Base-by-base conservation (phyloP, 345 rosid genomes). In the Populus pruinosa region DNA sequence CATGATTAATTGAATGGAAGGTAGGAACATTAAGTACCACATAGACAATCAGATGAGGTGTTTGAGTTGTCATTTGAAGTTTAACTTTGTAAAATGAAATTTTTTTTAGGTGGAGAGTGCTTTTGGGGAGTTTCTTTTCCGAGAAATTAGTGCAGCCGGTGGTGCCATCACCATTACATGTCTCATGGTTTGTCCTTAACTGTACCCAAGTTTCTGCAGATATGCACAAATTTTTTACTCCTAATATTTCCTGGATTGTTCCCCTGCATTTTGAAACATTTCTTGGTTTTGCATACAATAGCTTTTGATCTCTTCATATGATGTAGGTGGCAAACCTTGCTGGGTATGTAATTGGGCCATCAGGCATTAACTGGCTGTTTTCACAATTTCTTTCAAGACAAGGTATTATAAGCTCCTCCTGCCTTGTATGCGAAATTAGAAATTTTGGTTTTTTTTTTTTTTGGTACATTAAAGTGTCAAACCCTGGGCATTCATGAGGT, bases 291-390 rank as follows among this genome's bases (percentile, higher is more conserved):
- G 74, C 10, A 1, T n/a, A 2, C 53, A 29, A 31, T 36, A 64
- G n/a, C 50, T 72, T 23, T 47, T 23, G 36, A 69, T 38, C 66
- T 68, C 71, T 70, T 66, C 70, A n/a, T 33, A 4, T 31, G 65
- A 25, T 81, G 86, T 87, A 93, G 98, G 88, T 91, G 8, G 99
- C 97, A 64, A 95, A 93, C 83, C 98, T 95, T 72, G 94, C 87
- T 72, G 99, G 98, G 77, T 95, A 91, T 85, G 97, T 95, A 69
- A 83, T 95, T 65, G 96, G 98, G 65, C 97, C 97, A 49, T 90
- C 96, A 0, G 93, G 94, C 50, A 53, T 88, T 78, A 89, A 90
- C 85, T 92, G 91, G 98, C 78, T 91, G 82, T 80, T 88, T 41
- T 86, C 93, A 73, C 87, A 79, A 72, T 93, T 95, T 87, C 87